Percentiles rank a stretch among this genome's conserved stretches.
phyloP scores from a whole-genome alignment of 2,329 filamentous ascomycete species.

The Zymoseptoria ardabiliae region DNA sequence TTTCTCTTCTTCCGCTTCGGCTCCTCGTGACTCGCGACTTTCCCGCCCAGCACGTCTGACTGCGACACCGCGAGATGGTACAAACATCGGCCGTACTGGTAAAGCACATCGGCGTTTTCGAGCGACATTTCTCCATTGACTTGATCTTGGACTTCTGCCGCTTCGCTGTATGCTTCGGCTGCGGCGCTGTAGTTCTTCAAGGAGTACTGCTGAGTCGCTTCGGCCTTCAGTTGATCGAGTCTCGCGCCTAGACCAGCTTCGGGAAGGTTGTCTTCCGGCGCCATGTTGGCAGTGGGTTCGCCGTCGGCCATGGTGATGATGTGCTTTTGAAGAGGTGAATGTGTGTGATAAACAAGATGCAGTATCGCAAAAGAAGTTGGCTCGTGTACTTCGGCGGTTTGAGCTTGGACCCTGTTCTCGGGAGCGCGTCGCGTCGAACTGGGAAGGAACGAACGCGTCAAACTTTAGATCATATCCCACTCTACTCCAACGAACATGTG shows the following conservation, averaged over 20 bases:
- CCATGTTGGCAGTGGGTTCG: not conserved
- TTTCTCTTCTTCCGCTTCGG: slow-evolving; percentile 44
- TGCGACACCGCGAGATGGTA: slow-evolving; percentile 92
- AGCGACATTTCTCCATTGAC: slow-evolving; percentile 87
- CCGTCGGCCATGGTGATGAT: not conserved
- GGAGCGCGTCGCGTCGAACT: not conserved
- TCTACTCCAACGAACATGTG: not conserved
- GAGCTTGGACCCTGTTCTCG: not conserved
- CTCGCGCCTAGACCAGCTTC: slow-evolving; percentile 10
- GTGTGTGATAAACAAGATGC: not conserved
- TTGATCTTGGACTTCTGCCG: slow-evolving; percentile 81
- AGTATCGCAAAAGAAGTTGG: not conserved
- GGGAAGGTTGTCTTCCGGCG: not conserved
- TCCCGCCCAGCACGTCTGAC: slow-evolving; percentile 86
- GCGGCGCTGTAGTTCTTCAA: slow-evolving; percentile 83
- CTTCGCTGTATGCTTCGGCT: slow-evolving; percentile 79
- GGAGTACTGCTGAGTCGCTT: slow-evolving; percentile 76
- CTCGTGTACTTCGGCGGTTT: not conserved
- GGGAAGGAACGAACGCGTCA: not conserved
- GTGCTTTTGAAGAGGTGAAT: not conserved
- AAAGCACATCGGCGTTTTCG: slow-evolving; percentile 88
- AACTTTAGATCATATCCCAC: not conserved
- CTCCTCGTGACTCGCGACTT: slow-evolving; percentile 55
- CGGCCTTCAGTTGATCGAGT: slow-evolving; percentile 63
- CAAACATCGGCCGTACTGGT: slow-evolving; percentile 85